A percentile compares a stretch with the other conserved stretches of the same genome.
These are phyloP conservation scores for Artemisia annua DNA, from an alignment of 129 eudicot species.

Conservation along the genomic window DNA sequence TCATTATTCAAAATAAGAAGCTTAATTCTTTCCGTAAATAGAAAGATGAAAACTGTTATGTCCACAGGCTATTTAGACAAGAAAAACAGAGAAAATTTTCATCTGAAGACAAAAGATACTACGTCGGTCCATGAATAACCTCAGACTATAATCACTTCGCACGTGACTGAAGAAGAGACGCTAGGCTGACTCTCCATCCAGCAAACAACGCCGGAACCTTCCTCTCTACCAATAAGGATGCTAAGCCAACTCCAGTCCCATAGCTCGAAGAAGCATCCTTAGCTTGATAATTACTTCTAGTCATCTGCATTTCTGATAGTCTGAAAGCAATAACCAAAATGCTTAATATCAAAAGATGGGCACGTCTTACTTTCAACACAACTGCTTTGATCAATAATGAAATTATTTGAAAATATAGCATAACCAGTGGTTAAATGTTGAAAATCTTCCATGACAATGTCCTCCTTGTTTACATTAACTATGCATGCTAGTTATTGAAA, in stretches of 20 bases:
- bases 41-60: background rate
- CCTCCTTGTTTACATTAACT: no score
- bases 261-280: conserved; percentile 23
- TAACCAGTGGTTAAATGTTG: no score
- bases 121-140: conserved; percentile 2
- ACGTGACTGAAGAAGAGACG: conserved; percentile 36
- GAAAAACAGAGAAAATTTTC: background rate
- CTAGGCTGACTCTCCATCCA: conserved; percentile 46
- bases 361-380: background rate
- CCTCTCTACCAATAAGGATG: conserved; percentile 38
- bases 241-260: conserved; percentile 39
- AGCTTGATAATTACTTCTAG: conserved; percentile 36
- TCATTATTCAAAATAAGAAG: conserved; percentile 4
- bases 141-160: conserved; percentile 27
- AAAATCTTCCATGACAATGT: no score
- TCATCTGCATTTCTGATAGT: conserved; percentile 41
- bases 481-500: no score
- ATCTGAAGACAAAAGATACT: conserved; percentile 5
- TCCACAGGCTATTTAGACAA: background rate
- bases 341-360: background rate
- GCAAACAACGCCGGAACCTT: conserved; percentile 39
- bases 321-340: conserved; percentile 17
- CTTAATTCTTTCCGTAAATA: background rate
- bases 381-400: background rate
- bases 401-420: no score